These are phyloP conservation scores for Magnaporthiopsis incrustans DNA, from an alignment of 2,329 filamentous ascomycete genomes.

Conservation along the genomic window DNA sequence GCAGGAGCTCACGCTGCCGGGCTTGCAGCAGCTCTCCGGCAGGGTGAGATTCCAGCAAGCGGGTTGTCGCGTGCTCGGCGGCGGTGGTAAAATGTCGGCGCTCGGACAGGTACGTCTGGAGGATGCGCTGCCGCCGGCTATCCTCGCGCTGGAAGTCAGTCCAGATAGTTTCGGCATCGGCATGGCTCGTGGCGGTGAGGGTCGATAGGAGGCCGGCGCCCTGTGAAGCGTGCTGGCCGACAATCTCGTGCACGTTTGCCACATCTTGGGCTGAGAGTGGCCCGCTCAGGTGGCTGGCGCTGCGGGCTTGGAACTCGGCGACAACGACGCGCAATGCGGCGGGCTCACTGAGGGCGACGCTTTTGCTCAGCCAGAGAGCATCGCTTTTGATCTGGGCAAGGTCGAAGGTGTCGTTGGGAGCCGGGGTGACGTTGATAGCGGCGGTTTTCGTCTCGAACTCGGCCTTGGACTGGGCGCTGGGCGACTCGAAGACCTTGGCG, in stretches of 20 bases:
- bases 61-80: conserved; percentile 45
- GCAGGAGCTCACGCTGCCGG: conserved; percentile 14
- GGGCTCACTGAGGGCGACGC: conserved; percentile 70
- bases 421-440: conserved; percentile 73
- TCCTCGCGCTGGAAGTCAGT: conserved; percentile 54
- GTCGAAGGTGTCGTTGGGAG: conserved; percentile 58
- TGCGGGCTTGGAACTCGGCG: conserved; percentile 74
- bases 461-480: conserved; percentile 55
- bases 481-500: conserved; percentile 56
- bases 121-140: conserved; percentile 57
- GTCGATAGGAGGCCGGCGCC: conserved; percentile 49
- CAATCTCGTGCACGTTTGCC: conserved; percentile 66
- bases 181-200: conserved; percentile 35
- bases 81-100: conserved; percentile 60
- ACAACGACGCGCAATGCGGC: conserved; percentile 72
- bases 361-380: conserved; percentile 75
- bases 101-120: conserved; percentile 65
- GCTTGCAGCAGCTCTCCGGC: conserved; percentile 15
- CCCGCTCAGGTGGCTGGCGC: conserved; percentile 62
- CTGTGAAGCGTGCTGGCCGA: conserved; percentile 54
- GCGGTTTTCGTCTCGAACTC: conserved; percentile 79
- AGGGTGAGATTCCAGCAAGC: conserved; percentile 29
- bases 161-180: conserved; percentile 47
- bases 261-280: conserved; percentile 72
- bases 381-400: conserved; percentile 77